Conservation (phyloP, 495 filamentous ascomycete species). For the Apodospora peruviana region DNA sequence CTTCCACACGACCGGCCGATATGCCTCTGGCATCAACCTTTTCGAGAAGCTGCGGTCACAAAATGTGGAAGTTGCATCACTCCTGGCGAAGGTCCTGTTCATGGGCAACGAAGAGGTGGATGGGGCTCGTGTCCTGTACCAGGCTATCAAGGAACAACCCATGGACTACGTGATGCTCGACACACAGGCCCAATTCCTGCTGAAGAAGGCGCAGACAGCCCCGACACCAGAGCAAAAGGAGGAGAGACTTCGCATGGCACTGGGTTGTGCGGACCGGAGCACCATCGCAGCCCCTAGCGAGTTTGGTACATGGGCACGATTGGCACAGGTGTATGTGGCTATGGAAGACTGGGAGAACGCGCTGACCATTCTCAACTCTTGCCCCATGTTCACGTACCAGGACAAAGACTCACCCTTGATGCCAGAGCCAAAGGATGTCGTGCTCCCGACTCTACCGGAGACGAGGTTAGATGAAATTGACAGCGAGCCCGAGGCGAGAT, state of each 20-base stretch:
- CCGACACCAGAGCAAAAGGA: constrained; percentile 43
- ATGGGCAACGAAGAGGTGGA: constrained; percentile 95
- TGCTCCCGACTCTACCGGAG: constrained; percentile 80
- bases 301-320: constrained; percentile 91
- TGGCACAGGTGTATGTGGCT: constrained; percentile 87
- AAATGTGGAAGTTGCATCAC: constrained; percentile 88
- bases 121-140: constrained; percentile 80
- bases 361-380: constrained; percentile 93
- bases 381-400: constrained; percentile 99
- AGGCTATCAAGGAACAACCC: constrained; percentile 80
- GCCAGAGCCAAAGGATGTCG: constrained; percentile 81
- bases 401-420: constrained; percentile 93
- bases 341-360: constrained; percentile 93
- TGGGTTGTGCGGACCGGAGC: constrained; percentile 88
- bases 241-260: constrained; percentile 66
- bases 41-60: constrained; percentile 91
- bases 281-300: constrained; percentile 94
- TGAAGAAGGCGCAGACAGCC: constrained; percentile 64
- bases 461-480: constrained; percentile 95
- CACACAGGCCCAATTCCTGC: constrained; percentile 87
- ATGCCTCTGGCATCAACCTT: constrained; percentile 92
- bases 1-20: constrained; percentile 91
- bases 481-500: constrained; percentile 72
- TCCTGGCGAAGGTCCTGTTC: constrained; percentile 82
- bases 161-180: constrained; percentile 96